Base-by-base conservation (phyloP, 2,329 filamentous ascomycete genomes). In the Purpureocillium takamizusanense region DNA sequence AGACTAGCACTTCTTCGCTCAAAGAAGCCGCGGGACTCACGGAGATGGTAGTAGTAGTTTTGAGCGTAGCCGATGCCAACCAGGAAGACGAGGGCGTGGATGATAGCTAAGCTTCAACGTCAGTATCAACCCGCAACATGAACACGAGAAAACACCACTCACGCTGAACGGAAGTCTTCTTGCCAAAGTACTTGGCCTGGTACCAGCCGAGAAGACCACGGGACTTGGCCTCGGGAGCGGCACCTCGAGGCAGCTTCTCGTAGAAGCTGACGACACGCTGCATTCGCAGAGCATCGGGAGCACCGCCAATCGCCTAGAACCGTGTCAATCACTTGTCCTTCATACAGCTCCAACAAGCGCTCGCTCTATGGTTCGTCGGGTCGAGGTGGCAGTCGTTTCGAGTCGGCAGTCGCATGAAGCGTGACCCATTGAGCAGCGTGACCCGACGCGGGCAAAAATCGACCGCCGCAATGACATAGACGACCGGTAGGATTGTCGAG, bases 11-110 rank as follows among this genome's bases (percentile, higher is more conserved):
- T 11, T 9, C 13, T 11, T 11, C 7, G 14, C 29, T 13, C n/a
- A 16, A 17, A 27, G 11, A 35, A 21, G 21, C 4, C 28, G 48
- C 47, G 15, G 40, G 39, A 80, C 86, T 68, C 81, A 98, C 92
- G 87, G 59, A 98, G 78, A 72, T 98, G 94, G 86, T 94, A 97
- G 79, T 98, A 97, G 82, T 98, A 98, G 74, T 95, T 89, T 72
- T 97, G 87, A 55, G 84, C 85, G 69, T 98, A 98, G 57, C 92
- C 90, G 53, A 97, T 62, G 50, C 78, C 67, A 50, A 95, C 69
- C 46, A 98, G 70, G 60, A 78, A 72, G 53, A 76, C 81, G 55
- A 98, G 83, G 55, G 80, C 74, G 67, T 98, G 92, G 55, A 94
- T 74, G 59, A 98, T 78, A 49, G 92, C 92, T 98, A 36, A 39